Evolutionary conservation across 768 basidiomycete species (phyloP), one percentile per base, ranked within the genome.

Genomic region (Mycena olivaceomarginata): DNA sequence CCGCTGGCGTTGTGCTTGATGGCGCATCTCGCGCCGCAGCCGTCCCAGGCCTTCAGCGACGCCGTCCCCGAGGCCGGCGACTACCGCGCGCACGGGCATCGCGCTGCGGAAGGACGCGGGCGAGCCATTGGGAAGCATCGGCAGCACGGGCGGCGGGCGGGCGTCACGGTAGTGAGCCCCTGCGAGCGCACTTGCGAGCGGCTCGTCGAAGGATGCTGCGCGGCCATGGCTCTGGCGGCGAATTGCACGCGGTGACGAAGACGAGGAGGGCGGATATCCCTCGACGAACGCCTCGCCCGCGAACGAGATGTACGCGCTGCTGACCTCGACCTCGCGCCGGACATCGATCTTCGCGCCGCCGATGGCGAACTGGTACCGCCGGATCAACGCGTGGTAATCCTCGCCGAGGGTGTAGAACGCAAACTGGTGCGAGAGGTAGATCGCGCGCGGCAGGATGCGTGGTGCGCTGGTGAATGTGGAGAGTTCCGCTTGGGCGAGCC

Each of bases 371-470:
- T 92, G 91, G 76, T 91, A 91, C 5, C 90, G 89, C 45, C 92
- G 92, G 48, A 94, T 91, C n/a, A 95, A 90, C 0, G 95, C 94
- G 72, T 96, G 93, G 81, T 96, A 96, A 80, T 97, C 93, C 77
- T 94, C 92, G 15, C 92, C 92, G 0, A 97, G 89, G 2, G 92
- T 90, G 80, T 92, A 90, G 87, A 98, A 98, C 13, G 93, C 88
- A 82, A 98, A 96, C 76, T 98, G 96, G 79, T 96, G 95, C 0
- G 93, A 92, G 20, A 96, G 92, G 84, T 98, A 98, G 41, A 98
- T 89, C 0, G 95, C 89, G 0, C 93, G 90, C 9, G 96, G 95
- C 0, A 95, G 89, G 46, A 96, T 87, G 2, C 84, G 87, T 0
- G 89, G 86, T 1, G 93, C 91, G 5, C 85, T 87, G 1, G 94